Evolutionary conservation across 805 yeast genomes (phyloP).

Genomic region (Candida corydali): DNA sequence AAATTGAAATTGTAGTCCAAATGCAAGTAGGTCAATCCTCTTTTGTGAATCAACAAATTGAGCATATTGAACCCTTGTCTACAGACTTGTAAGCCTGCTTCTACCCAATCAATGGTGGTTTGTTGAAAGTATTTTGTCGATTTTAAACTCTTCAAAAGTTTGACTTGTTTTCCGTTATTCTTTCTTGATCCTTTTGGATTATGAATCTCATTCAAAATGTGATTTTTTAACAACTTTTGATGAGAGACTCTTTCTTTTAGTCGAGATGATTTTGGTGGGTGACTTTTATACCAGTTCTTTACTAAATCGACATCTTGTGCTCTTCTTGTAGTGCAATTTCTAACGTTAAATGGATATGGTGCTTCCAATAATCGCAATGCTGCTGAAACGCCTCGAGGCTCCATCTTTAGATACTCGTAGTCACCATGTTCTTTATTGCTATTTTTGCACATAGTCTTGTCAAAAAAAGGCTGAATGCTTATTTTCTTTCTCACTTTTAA

Average conservation of each 20-base stretch:
- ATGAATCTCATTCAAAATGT: slow-evolving; percentile 70
- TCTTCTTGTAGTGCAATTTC: slow-evolving; percentile 67
- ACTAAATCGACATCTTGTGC: slow-evolving; percentile 88
- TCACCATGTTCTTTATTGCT: slow-evolving; percentile 15
- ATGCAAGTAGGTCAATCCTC: slow-evolving; percentile 88
- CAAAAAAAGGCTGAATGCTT: slow-evolving; percentile 49
- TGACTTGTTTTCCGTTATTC: slow-evolving; percentile 40
- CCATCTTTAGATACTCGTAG: slow-evolving; percentile 14
- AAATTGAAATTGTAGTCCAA: slow-evolving; percentile 92
- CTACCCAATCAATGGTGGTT: slow-evolving; percentile 96
- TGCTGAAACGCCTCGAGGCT: slow-evolving; percentile 40
- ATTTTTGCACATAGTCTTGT: slow-evolving; percentile 7
- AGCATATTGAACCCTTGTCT: slow-evolving; percentile 93
- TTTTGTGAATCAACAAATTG: slow-evolving; percentile 80
- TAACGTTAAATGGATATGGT: slow-evolving; percentile 77
- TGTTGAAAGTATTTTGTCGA: slow-evolving; percentile 86
- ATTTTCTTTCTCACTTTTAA: slow-evolving; percentile 33
- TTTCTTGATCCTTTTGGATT: slow-evolving; percentile 38
- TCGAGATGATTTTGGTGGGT: slow-evolving; percentile 58
- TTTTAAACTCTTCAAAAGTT: slow-evolving; percentile 61
- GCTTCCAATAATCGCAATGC: slow-evolving; percentile 76
- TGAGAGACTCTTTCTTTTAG: slow-evolving; percentile 82
- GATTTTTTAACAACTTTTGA: slow-evolving; percentile 78
- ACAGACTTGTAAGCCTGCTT: slow-evolving; percentile 93
- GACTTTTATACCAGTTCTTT: slow-evolving; percentile 77